Evolutionary conservation across 352 stramenopile genomes (phyloP).

Genomic region (Pythium brachiatum): DNA sequence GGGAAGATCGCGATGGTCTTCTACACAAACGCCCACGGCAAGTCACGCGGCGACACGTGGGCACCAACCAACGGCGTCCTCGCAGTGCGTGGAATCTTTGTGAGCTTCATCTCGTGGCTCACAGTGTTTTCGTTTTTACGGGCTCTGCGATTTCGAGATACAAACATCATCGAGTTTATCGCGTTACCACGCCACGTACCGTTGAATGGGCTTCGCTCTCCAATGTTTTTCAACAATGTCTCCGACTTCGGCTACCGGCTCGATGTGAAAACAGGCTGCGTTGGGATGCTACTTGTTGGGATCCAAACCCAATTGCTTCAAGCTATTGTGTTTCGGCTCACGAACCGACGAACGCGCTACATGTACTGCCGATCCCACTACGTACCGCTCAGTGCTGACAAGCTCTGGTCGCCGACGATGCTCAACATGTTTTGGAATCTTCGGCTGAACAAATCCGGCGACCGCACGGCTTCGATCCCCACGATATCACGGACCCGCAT

Average conservation of each 20-base stretch:
- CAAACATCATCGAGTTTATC: slow-evolving; percentile 3
- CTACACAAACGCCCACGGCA: slow-evolving; percentile 8
- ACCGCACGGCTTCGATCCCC: background rate
- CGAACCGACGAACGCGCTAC: background rate
- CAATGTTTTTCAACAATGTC: slow-evolving; percentile 1
- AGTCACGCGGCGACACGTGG: slow-evolving; percentile 12
- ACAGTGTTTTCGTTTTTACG: slow-evolving; percentile 27
- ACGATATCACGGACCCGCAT: background rate
- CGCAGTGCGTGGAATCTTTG: slow-evolving; percentile 22
- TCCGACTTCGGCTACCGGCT: slow-evolving; percentile 18
- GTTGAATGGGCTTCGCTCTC: background rate
- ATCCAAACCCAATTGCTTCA: background rate
- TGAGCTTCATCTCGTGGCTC: slow-evolving; percentile 25
- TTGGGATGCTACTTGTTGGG: background rate
- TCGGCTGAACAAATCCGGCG: background rate
- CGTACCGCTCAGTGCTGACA: slow-evolving; percentile 20
- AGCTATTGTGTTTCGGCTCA: background rate
- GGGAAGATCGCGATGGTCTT: slow-evolving; percentile 15
- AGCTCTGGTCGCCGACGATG: slow-evolving; percentile 11
- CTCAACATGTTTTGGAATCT: slow-evolving; percentile 25
- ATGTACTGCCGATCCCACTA: slow-evolving; percentile 20
- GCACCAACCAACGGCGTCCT: slow-evolving; percentile 16
- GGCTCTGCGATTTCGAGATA: slow-evolving; percentile 16
- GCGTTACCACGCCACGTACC: slow-evolving; percentile 4
- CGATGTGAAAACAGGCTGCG: slow-evolving; percentile 10